Base-by-base conservation (phyloP, 371 early-diverging fungal genomes). In the Apophysomyces trapeziformis region DNA sequence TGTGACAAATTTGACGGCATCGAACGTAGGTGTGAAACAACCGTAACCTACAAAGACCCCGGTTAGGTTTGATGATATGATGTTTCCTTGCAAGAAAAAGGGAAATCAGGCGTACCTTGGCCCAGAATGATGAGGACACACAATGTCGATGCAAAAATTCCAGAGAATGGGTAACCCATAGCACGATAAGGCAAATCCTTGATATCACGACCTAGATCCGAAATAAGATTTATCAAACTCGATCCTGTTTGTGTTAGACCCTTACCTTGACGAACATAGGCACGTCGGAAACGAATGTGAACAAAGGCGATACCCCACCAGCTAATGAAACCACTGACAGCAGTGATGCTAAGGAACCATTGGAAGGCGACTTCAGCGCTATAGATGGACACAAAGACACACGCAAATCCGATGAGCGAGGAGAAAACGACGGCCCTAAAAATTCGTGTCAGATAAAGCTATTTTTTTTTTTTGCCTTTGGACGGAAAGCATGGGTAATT, bases 241-340 rank as follows among this genome's bases (percentile, higher is more conserved):
- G 45, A 35, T 38, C 14, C 9, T 9, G 12, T 43, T 43, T 43
- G 43, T 43, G 43, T 14, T 45, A 12, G 16, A 13, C 16, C 38
- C 16, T 13, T 16, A 16, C 90, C 92, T 69, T 96, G 96, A 1
- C 82, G 80, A n/a, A 75, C 70, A 65, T 85, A 91, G 18, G 93
- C 95, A 8, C 76, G 82, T 36, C 95, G 91, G 86, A 96, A 96
- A 7, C 95, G 91, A 67, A 90, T 75, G 68, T 95, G 94, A 32
- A 88, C 85, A 64, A 88, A 72, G 6, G 85, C 79, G 65, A 96
- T 95, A n/a, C 64, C 65, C 68, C 61, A 64, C 95, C 96, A 96
- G 61, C 87, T 87, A 57, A 91, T 75, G 63, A 94, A 90, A 57
- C 93, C 91, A 26, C 91, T 83, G 13, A 91, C 82, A 4, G 90